These are phyloP conservation scores for Haematococcus lacustris DNA, from an alignment of 139 green algal genomes.

Conservation along the genomic window DNA sequence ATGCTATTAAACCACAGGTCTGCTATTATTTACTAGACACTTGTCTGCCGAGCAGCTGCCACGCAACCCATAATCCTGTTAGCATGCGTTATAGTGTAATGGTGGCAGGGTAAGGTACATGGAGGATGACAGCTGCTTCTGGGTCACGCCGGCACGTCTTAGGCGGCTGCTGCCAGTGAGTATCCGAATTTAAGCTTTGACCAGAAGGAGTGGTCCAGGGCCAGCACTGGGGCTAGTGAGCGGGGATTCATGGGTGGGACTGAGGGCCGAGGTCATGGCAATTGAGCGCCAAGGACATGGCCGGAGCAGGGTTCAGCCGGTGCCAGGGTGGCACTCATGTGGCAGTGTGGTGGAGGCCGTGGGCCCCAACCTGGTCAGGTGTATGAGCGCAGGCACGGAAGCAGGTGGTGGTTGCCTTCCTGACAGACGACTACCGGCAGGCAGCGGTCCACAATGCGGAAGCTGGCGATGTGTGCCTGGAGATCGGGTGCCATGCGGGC, in stretches of 20 bases:
- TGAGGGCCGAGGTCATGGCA: neutral
- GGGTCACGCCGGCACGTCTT: constrained; percentile 1
- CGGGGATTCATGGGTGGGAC: neutral
- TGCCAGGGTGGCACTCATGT: no score
- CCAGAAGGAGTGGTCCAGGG: neutral
- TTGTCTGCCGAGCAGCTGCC: no score
- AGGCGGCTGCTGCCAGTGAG: neutral
- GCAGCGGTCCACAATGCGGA: constrained; percentile 18
- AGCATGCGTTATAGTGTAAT: neutral
- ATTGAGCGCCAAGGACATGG: no score
- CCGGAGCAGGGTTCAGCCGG: no score
- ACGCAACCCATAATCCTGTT: no score
- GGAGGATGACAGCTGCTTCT: constrained; percentile 2
- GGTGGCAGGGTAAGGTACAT: constrained; percentile 1
- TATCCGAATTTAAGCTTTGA: neutral
- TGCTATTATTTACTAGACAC: no score
- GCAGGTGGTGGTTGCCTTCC: constrained; percentile 7
- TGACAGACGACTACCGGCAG: constrained; percentile 9
- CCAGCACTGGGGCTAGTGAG: neutral
- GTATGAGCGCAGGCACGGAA: neutral
- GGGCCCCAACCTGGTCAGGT: neutral
- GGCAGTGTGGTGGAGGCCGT: neutral
- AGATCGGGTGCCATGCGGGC: constrained; percentile 25
- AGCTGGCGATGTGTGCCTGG: constrained; percentile 13
- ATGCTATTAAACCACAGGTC: no score